Evolutionary conservation across 1,139 yeast genomes (phyloP), one percentile per base, ranked within the genome.

Genomic region (Meyerozyma smithsonii): DNA sequence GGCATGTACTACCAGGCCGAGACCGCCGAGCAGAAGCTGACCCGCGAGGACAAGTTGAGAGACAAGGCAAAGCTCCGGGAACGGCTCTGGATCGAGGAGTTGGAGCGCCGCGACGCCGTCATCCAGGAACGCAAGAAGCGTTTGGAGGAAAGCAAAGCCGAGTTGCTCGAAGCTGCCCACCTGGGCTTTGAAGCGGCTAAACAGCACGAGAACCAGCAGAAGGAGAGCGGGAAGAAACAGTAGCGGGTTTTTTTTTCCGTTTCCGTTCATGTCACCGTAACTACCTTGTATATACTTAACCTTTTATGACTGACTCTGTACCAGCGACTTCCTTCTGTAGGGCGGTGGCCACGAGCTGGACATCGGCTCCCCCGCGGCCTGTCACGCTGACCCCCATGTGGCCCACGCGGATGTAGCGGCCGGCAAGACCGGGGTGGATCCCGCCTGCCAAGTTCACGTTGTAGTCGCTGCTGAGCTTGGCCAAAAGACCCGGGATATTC

Each of bases 11-110:
- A 74, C 59, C 86, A 81, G 48, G 61, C 56, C 24, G 75, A 69
- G 43, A 47, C 66, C 4, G 50, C 45, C 8, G 62, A 61, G 41
- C 62, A 66, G 45, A 67, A 73, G 53, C 70, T 75, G 53, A 56
- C 80, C 15, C 72, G 76, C 41, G 88, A 81, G 51, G 88, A 81
- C 32, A 60, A 69, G 47, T 69, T 79, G 55, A 70, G 79, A 46
- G 86, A 74, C 59, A 85, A 76, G 78, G 95, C 97, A 32, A 84
- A 84, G 59, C 66, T 78, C 54, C 80, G 97, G 67, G 96, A 89
- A 56, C 72, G 69, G 52, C 59, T 89, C 52, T 89, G 97, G 97
- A 84, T 89, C 48, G 89, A 86, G 56, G 97, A 89, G 59, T 72
- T 89, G 58, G 77, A 89, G 57, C 77, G 96, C 65, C 76, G 95